Evolutionary conservation across 2,329 filamentous ascomycete species (phyloP).

Genomic region (Talaromyces sp.): DNA sequence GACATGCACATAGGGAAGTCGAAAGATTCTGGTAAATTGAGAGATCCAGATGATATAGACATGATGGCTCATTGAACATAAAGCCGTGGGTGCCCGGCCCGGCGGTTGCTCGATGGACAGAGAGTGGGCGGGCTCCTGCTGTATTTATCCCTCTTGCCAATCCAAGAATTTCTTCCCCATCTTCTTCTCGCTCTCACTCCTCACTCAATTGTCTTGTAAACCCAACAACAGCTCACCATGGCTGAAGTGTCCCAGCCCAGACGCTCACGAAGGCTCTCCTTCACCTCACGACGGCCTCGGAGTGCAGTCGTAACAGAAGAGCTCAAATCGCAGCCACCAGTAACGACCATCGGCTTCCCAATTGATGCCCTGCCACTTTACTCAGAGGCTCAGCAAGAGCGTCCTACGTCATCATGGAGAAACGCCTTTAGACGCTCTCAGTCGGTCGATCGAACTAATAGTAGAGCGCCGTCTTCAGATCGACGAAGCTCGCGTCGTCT

Average conservation of each 20-base stretch:
- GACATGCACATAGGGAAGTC: background rate
- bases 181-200: background rate
- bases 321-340: background rate
- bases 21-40: too few relatives aligned
- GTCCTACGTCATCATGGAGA: slow-evolving; percentile 25
- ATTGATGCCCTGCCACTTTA: slow-evolving; percentile 12
- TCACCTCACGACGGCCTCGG: slow-evolving; percentile 8
- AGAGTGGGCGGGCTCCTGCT: background rate
- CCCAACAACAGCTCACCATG: background rate
- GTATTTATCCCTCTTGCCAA: background rate
- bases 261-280: slow-evolving; percentile 18
- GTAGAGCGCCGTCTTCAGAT: slow-evolving; percentile 11
- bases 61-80: background rate
- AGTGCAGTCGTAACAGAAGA: background rate
- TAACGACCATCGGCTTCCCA: slow-evolving; percentile 15
- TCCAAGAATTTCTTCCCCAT: background rate
- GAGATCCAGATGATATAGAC: background rate
- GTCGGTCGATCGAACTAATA: slow-evolving; percentile 12
- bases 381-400: slow-evolving; percentile 14
- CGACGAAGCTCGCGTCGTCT: slow-evolving; percentile 33
- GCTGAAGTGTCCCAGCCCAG: slow-evolving; percentile 2
- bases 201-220: background rate
- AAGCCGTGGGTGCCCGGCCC: background rate
- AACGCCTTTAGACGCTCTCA: slow-evolving; percentile 23
- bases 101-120: background rate